Conservation (phyloP, 2,329 filamentous ascomycete species). For the Zymoseptoria pseudotritici region DNA sequence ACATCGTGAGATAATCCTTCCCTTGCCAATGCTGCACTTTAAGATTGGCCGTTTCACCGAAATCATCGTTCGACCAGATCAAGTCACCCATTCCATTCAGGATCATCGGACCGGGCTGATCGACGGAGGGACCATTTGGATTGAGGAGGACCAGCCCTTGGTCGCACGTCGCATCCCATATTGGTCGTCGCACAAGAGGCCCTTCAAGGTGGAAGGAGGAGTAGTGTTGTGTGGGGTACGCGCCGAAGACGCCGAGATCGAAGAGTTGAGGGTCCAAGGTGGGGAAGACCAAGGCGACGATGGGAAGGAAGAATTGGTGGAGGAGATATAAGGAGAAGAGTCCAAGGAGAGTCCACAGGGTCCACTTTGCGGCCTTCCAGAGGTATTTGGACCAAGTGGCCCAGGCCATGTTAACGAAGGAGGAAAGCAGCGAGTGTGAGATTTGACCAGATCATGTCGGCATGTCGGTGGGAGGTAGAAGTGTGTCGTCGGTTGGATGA, state of each 20-base stretch:
- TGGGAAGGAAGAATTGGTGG: conserved; percentile 24
- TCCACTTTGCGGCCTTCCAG: conserved; percentile 9
- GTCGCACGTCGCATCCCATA: conserved; percentile 28
- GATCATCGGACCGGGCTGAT: conserved; percentile 30
- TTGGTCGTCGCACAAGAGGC: conserved; percentile 20
- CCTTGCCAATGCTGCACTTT: conserved; percentile 30
- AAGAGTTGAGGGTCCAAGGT: conserved; percentile 23
- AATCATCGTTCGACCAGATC: conserved; percentile 30
- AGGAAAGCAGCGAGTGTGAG: not conserved
- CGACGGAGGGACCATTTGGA: conserved; percentile 25
- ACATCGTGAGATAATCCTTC: conserved; percentile 33
- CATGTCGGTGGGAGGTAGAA: not conserved
- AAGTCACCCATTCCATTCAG: conserved; percentile 28
- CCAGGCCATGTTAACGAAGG: conserved; percentile 9
- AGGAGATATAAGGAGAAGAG: conserved; percentile 15
- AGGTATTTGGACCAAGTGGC: conserved; percentile 7
- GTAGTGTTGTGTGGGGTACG: conserved; percentile 23
- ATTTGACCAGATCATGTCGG: not conserved
- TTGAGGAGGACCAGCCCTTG: conserved; percentile 24
- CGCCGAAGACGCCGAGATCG: conserved; percentile 28
- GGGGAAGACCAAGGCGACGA: conserved; percentile 25
- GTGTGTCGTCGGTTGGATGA: not conserved
- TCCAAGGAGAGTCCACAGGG: conserved; percentile 1
- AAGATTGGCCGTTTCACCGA: conserved; percentile 25
- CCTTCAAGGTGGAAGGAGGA: conserved; percentile 23